Evolutionary conservation across 805 yeast genomes (phyloP).

Genomic region (Saturnispora besseyi): DNA sequence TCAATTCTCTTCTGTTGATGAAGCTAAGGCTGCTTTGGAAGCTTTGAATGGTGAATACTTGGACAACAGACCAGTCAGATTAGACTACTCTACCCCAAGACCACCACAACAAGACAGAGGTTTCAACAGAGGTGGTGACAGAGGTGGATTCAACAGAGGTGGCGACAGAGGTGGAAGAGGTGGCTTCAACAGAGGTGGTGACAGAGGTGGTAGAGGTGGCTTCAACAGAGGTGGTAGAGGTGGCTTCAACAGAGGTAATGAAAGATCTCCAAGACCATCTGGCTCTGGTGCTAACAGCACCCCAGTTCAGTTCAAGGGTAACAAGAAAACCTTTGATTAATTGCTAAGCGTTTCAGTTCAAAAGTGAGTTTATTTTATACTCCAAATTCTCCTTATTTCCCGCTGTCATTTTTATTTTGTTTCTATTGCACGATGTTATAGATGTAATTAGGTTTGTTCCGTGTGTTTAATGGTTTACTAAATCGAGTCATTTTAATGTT

Average conservation of each 20-base stretch:
- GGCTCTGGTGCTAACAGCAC: constrained; percentile 59
- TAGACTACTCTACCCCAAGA: constrained; percentile 87
- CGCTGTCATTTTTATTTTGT: constrained; percentile 4
- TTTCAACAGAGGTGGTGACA: constrained; percentile 10
- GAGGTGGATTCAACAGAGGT: constrained; percentile 12
- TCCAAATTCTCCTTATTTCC: background rate
- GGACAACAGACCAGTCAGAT: constrained; percentile 88
- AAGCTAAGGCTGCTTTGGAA: constrained; percentile 81
- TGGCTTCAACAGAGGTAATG: constrained; percentile 24
- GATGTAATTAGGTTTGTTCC: constrained; percentile 1
- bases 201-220: constrained; percentile 21
- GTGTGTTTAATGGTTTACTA: constrained; percentile 1
- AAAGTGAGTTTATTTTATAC: background rate
- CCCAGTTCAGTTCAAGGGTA: constrained; percentile 69
- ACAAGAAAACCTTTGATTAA: constrained; percentile 74
- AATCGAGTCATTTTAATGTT: background rate
- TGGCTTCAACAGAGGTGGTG: constrained; percentile 20
- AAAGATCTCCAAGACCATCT: constrained; percentile 35
- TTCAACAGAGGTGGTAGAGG: constrained; percentile 23
- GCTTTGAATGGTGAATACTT: constrained; percentile 83
- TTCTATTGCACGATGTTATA: constrained; percentile 2
- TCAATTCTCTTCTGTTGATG: constrained; percentile 78
- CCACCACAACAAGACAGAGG: constrained; percentile 25
- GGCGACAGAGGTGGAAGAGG: constrained; percentile 14
- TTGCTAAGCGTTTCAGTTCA: constrained; percentile 7